Conservation (phyloP, 331 rosid genomes). For the Cydonia oblonga region DNA sequence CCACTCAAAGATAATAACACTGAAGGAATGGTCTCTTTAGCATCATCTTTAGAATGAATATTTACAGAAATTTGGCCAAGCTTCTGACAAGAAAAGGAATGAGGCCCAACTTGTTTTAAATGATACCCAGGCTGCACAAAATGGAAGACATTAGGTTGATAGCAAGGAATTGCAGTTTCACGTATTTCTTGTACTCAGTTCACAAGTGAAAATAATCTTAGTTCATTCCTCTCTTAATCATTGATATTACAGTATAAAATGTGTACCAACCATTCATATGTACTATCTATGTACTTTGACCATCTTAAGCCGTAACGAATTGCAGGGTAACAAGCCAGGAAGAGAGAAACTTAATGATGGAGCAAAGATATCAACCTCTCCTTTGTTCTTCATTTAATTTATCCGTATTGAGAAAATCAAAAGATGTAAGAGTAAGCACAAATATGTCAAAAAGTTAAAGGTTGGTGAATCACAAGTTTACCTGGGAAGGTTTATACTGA, state of each 20-base stretch:
- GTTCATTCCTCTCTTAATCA: neutral
- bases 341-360: neutral
- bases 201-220: neutral
- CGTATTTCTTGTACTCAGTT: neutral
- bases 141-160: neutral
- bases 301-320: neutral
- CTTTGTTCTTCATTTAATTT: neutral
- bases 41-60: slow-evolving; percentile 57
- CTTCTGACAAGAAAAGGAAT: slow-evolving; percentile 90
- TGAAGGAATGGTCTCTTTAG: slow-evolving; percentile 65
- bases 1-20: slow-evolving; percentile 91
- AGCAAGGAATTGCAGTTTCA: slow-evolving; percentile 16
- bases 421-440: neutral
- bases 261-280: neutral
- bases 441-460: neutral
- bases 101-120: slow-evolving; percentile 62
- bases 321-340: neutral
- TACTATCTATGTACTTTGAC: neutral
- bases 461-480: neutral
- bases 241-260: neutral
- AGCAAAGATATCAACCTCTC: neutral
- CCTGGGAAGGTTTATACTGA: neutral
- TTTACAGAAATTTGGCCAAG: slow-evolving; percentile 81
- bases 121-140: slow-evolving; percentile 81
- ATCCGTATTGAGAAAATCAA: neutral